Percentiles rank a stretch among this genome's conserved stretches.
phyloP scores from a whole-genome alignment of 306 rosid genomes.

The Dryas alaskensis region DNA sequence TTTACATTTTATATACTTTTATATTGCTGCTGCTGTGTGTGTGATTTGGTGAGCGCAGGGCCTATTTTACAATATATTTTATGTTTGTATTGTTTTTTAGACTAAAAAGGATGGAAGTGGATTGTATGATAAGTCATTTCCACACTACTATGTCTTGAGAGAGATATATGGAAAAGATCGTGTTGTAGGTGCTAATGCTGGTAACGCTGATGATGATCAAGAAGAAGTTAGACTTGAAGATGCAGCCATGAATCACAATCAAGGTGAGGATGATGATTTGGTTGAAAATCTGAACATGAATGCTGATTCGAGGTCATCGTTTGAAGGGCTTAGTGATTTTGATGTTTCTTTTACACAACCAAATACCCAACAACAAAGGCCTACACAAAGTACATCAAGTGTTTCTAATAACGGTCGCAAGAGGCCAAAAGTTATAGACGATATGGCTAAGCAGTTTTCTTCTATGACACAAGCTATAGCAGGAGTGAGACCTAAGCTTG shows the following conservation, averaged over 20 bases:
- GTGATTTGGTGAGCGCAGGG: too few species aligned
- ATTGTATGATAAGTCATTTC: background rate
- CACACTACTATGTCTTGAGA: background rate
- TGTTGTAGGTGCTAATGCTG: background rate
- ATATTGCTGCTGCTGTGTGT: background rate
- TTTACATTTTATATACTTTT: background rate
- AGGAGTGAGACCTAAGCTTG: background rate
- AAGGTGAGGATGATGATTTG: too few species aligned
- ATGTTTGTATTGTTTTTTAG: background rate
- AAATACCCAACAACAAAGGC: too few species aligned
- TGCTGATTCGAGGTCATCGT: too few species aligned
- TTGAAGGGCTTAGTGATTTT: too few species aligned
- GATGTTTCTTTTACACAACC: too few species aligned
- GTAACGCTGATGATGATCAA: background rate
- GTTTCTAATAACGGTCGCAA: too few species aligned
- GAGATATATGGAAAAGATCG: slow-evolving; percentile 5
- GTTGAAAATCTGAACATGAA: too few species aligned
- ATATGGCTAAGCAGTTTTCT: too few species aligned
- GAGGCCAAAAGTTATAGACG: too few species aligned
- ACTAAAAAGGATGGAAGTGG: background rate
- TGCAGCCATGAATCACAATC: background rate
- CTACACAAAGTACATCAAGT: too few species aligned
- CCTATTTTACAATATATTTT: too few species aligned
- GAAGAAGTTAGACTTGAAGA: background rate
- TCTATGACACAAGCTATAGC: background rate